Evolutionary conservation across 352 stramenopile species (phyloP), one percentile per base, ranked within the genome.

Genomic region (Globisporangium apiculatum): DNA sequence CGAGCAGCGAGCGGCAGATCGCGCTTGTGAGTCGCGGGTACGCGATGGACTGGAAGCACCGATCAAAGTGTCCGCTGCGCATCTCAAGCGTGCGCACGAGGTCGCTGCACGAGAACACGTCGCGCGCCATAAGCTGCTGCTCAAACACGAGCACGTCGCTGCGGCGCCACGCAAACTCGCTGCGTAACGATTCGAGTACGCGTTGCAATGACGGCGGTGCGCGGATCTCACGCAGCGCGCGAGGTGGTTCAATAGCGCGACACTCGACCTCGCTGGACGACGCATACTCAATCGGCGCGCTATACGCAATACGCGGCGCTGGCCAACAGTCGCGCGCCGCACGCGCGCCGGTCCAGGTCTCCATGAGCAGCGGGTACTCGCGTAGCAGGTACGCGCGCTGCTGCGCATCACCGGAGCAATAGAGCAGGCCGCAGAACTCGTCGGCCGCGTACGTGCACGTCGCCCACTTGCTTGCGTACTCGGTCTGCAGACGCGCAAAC

Each of bases 401-500:
- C 45, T 85, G 75, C 42, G 42, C 47, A 57, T 85, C 66, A 47
- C 68, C 71, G 14, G 68, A 79, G 49, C 76, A 71, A 55, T 80
- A 86, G 37, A 89, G 51, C 47, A 84, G 55, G 0, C 76, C 79
- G 43, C 79, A 89, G 56, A 89, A 89, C 35, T 86, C 76, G 54
- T 87, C 71, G 7, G 79, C 76, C 4, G 66, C 72, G 68, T 87
- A 81, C 17, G 72, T 86, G 57, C 79, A 89, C 11, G 76, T 86
- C 54, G 85, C 68, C 79, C 79, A 87, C 65, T 79, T 80, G 35
- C 51, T 53, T 43, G 70, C 54, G 52, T 86, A 72, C 57, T 79
- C 66, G 42, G 41, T 51, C 50, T 79, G 79, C 35, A 87, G 55
- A 5, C 56, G 48, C 4, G 80, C 68, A 49, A 89, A 89, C 56